Evolutionary conservation across 768 basidiomycete genomes (phyloP).

Genomic region (Saitozyma podzolica): DNA sequence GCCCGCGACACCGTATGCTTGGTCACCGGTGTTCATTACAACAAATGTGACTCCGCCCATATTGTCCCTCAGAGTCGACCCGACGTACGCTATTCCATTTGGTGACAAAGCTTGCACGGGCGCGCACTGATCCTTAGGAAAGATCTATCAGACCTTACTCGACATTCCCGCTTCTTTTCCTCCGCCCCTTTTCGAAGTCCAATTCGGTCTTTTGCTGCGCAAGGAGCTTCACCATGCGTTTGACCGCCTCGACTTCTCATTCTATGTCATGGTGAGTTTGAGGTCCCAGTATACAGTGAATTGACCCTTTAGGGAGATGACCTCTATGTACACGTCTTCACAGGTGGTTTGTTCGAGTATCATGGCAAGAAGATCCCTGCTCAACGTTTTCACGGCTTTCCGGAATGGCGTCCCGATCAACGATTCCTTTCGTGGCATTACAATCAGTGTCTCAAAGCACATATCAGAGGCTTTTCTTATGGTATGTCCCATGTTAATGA

Average conservation of each 20-base stretch:
- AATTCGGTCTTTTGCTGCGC: slow-evolving; percentile 6
- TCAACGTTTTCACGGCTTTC: not conserved
- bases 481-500: no score
- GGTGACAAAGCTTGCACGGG: no score
- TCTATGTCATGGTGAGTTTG: slow-evolving; percentile 10
- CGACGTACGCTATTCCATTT: not conserved
- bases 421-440: slow-evolving; percentile 6
- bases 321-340: no score
- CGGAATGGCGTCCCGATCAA: not conserved
- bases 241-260: slow-evolving; percentile 7
- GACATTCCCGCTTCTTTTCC: not conserved
- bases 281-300: not conserved
- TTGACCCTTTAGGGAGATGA: not conserved
- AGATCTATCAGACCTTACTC: slow-evolving; percentile 6
- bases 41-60: not conserved
- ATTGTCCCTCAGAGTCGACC: slow-evolving; percentile 1
- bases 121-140: not conserved
- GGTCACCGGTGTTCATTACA: not conserved
- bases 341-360: no score
- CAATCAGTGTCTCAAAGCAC: slow-evolving; percentile 11
- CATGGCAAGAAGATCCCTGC: slow-evolving; percentile 8
- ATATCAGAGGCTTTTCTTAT: slow-evolving; percentile 2
- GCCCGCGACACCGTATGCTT: not conserved
- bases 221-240: slow-evolving; percentile 15
- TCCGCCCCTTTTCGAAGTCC: not conserved